Conservation (phyloP, 2,329 filamentous ascomycete genomes). For the Fusarium concolor region DNA sequence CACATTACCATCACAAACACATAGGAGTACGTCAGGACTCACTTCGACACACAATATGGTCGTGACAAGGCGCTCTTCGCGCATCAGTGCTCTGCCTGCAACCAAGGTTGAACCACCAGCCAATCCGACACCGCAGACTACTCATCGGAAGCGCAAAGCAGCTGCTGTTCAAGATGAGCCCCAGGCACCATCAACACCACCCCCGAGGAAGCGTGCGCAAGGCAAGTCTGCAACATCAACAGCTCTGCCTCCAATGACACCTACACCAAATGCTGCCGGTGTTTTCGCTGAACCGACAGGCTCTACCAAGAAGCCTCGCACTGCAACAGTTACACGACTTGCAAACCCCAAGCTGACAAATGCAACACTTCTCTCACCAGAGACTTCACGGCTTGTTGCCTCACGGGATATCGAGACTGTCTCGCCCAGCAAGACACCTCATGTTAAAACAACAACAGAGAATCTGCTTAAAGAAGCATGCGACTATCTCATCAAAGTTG, state of each 20-base stretch:
- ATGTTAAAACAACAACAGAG: slow-evolving; percentile 67
- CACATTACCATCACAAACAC: slow-evolving; percentile 5
- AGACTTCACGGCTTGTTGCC: slow-evolving; percentile 72
- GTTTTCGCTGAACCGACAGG: slow-evolving; percentile 52
- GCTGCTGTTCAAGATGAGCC: slow-evolving; percentile 38
- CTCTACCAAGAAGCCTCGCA: slow-evolving; percentile 54
- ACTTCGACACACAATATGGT: slow-evolving; percentile 45
- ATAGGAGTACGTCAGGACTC: slow-evolving; percentile 15
- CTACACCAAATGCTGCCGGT: slow-evolving; percentile 59
- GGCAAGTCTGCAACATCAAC: slow-evolving; percentile 32
- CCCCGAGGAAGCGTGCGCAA: slow-evolving; percentile 49
- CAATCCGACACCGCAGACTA: slow-evolving; percentile 37
- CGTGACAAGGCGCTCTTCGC: slow-evolving; percentile 54
- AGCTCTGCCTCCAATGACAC: slow-evolving; percentile 56
- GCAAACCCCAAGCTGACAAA: slow-evolving; percentile 75
- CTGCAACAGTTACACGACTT: slow-evolving; percentile 62
- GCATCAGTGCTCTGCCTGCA: slow-evolving; percentile 51
- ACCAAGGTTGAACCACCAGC: slow-evolving; percentile 30
- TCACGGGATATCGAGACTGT: slow-evolving; percentile 58
- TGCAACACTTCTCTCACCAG: slow-evolving; percentile 76
- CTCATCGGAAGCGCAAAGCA: slow-evolving; percentile 53
- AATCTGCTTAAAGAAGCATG: slow-evolving; percentile 81
- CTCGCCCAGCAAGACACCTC: slow-evolving; percentile 58
- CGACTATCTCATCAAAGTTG: slow-evolving; percentile 77
- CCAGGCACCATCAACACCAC: slow-evolving; percentile 47